A percentile compares a stretch with the other conserved stretches of the same genome.
phyloP scores from a whole-genome alignment of 2,329 filamentous ascomycete genomes.

The Fusarium udum region DNA sequence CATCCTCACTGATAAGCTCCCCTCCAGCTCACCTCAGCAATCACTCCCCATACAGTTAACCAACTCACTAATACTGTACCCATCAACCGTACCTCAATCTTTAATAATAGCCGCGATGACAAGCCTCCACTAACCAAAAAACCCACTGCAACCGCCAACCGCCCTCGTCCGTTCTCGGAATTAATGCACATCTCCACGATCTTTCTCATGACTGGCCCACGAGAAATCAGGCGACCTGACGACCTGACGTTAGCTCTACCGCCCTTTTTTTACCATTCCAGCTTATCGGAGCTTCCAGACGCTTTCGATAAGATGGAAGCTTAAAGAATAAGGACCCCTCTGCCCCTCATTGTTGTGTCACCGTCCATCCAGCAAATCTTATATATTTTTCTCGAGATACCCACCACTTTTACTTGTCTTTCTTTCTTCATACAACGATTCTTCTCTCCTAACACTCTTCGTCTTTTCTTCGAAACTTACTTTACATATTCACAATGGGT shows the following conservation, averaged over 20 bases:
- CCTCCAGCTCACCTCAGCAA: not conserved
- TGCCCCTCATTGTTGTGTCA: constrained; percentile 7
- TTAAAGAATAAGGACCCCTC: constrained; percentile 5
- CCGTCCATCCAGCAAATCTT: not conserved
- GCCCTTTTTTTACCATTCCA: not conserved
- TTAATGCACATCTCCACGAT: constrained; percentile 1
- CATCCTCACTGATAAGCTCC: constrained; percentile 34
- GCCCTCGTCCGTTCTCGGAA: constrained; percentile 32
- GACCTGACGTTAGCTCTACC: not conserved
- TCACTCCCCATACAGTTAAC: constrained; percentile 18
- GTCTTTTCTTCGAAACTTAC: constrained; percentile 1
- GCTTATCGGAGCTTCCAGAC: constrained; percentile 32
- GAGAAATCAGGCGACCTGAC: constrained; percentile 21
- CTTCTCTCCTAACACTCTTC: not conserved
- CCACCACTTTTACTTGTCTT: not conserved
- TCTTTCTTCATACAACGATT: not conserved
- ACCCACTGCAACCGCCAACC: constrained; percentile 22
- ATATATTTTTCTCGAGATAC: constrained; percentile 10
- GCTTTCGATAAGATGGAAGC: constrained; percentile 18
- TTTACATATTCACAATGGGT: constrained; percentile 48
- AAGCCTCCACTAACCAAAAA: constrained; percentile 4
- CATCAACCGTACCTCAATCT: not conserved
- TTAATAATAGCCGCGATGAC: constrained; percentile 33
- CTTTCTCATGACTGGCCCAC: constrained; percentile 11
- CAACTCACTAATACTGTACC: constrained; percentile 13